A percentile compares a stretch with the other conserved stretches of the same genome.
phyloP scores from a whole-genome alignment of 495 filamentous ascomycete species.

The Penicillium coffeae region DNA sequence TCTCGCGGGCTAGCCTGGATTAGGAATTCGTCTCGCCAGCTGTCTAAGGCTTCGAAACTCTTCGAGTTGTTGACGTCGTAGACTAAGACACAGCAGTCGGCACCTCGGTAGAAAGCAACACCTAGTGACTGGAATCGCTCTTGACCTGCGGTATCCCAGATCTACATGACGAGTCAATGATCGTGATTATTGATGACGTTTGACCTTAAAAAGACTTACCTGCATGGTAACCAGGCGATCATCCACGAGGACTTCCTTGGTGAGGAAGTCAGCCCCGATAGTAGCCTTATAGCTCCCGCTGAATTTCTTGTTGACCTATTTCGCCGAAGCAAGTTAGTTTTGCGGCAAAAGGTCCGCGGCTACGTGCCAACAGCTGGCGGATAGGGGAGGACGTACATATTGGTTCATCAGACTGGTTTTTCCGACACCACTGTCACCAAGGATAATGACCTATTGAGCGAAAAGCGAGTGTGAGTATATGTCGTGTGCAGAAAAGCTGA shows the following conservation, averaged over 20 bases:
- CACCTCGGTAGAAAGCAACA: slow-evolving; percentile 96
- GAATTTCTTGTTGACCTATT: slow-evolving; percentile 99
- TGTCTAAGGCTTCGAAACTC: slow-evolving; percentile 97
- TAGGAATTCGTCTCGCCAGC: slow-evolving; percentile 97
- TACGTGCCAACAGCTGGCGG: slow-evolving; percentile 4
- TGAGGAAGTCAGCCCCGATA: slow-evolving; percentile 97
- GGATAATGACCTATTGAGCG: slow-evolving; percentile 78
- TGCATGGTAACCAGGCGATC: slow-evolving; percentile 98
- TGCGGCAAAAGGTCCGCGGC: slow-evolving; percentile 3
- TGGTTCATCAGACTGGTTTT: slow-evolving; percentile 99
- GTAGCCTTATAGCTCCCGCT: slow-evolving; percentile 99
- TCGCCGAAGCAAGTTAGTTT: slow-evolving; percentile 17
- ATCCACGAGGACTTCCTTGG: slow-evolving; percentile 95
- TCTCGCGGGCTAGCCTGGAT: slow-evolving; percentile 96
- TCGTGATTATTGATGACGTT: neutral
- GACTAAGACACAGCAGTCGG: slow-evolving; percentile 97
- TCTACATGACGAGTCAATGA: slow-evolving; percentile 47
- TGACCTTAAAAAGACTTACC: slow-evolving; percentile 48
- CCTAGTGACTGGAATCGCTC: slow-evolving; percentile 97
- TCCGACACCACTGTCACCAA: slow-evolving; percentile 96
- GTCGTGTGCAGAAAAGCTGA: neutral
- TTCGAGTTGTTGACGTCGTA: slow-evolving; percentile 99
- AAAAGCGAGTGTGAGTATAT: neutral
- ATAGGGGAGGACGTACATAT: slow-evolving; percentile 70
- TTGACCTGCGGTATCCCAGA: slow-evolving; percentile 98